A percentile compares a stretch with the other conserved stretches of the same genome.
These are phyloP conservation scores for Trametes gibbosa DNA, from an alignment of 768 basidiomycete genomes.

Conservation along the genomic window DNA sequence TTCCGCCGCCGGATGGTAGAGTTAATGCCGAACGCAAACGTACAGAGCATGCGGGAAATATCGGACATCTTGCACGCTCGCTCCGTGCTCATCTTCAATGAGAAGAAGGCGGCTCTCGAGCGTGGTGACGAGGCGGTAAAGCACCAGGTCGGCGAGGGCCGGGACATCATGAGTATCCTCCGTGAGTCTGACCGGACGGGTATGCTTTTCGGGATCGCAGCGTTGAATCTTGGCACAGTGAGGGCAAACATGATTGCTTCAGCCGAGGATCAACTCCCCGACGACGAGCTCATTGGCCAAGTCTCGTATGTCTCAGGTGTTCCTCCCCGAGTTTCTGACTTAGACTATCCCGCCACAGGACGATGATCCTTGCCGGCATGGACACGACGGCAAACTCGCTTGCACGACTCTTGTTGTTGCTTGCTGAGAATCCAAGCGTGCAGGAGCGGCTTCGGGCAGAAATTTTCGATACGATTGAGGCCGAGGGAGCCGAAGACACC, in stretches of 20 bases:
- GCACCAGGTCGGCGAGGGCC: slow-evolving; percentile 27
- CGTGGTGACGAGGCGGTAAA: slow-evolving; percentile 18
- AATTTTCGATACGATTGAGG: slow-evolving; percentile 15
- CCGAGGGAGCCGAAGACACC: slow-evolving; percentile 9
- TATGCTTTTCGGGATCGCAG: not conserved
- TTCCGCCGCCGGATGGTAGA: slow-evolving; percentile 22
- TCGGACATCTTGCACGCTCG: slow-evolving; percentile 22
- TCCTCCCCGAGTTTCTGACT: not conserved
- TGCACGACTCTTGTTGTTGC: slow-evolving; percentile 26
- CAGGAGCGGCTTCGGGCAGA: slow-evolving; percentile 30
- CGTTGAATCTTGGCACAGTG: slow-evolving; percentile 10
- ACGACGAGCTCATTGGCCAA: slow-evolving; percentile 28
- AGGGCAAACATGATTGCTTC: slow-evolving; percentile 22
- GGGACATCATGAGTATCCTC: slow-evolving; percentile 31
- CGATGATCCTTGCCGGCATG: slow-evolving; percentile 24
- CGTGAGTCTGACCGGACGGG: slow-evolving; percentile 12
- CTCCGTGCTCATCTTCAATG: slow-evolving; percentile 20
- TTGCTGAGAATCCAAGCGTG: slow-evolving; percentile 25
- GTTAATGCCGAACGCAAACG: slow-evolving; percentile 9
- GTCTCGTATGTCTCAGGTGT: slow-evolving; percentile 21
- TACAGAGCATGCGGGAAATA: slow-evolving; percentile 24
- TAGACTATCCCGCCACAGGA: slow-evolving; percentile 5
- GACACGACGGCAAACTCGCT: slow-evolving; percentile 32
- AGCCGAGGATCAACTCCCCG: slow-evolving; percentile 23
- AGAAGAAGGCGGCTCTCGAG: slow-evolving; percentile 19